Evolutionary conservation across 2,329 filamentous ascomycete species (phyloP).

Genomic region (Aureobasidium uvarum): DNA sequence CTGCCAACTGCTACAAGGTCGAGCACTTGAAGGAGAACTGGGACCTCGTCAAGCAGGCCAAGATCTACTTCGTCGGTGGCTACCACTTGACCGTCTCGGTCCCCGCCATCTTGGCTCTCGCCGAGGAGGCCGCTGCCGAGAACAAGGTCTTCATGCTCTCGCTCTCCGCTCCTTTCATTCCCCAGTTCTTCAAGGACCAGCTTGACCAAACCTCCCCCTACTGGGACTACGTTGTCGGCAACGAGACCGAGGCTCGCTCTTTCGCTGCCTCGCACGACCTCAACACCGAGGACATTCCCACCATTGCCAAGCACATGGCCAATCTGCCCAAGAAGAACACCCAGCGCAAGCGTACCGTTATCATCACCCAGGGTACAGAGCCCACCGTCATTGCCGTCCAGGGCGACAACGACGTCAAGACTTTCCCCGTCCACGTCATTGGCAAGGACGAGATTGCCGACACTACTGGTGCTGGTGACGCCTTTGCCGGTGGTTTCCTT

Average conservation of each 20-base stretch:
- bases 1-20: conserved; percentile 95
- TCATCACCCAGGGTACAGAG: conserved; percentile 92
- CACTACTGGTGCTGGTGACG: conserved; percentile 93
- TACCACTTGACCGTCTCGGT: conserved; percentile 98
- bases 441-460: conserved; percentile 78
- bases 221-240: conserved; percentile 95
- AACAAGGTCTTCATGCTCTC: conserved; percentile 93
- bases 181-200: conserved; percentile 96
- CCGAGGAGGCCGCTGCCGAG: conserved; percentile 80
- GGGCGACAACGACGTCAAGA: conserved; percentile 60
- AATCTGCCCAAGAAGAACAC: conserved; percentile 89
- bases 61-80: conserved; percentile 89
- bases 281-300: conserved; percentile 70
- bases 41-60: conserved; percentile 83
- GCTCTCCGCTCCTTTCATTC: conserved; percentile 92
- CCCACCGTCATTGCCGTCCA: conserved; percentile 78
- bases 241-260: conserved; percentile 88
- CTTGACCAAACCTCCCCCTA: conserved; percentile 83
- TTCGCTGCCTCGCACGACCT: conserved; percentile 82
- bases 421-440: conserved; percentile 80
- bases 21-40: conserved; percentile 95
- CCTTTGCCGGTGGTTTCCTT: conserved; percentile 91
- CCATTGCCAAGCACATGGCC: conserved; percentile 82
- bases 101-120: conserved; percentile 83
- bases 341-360: conserved; percentile 77